Conservation (phyloP, 352 stramenopile species). For the Globisporangium orthogonon region DNA sequence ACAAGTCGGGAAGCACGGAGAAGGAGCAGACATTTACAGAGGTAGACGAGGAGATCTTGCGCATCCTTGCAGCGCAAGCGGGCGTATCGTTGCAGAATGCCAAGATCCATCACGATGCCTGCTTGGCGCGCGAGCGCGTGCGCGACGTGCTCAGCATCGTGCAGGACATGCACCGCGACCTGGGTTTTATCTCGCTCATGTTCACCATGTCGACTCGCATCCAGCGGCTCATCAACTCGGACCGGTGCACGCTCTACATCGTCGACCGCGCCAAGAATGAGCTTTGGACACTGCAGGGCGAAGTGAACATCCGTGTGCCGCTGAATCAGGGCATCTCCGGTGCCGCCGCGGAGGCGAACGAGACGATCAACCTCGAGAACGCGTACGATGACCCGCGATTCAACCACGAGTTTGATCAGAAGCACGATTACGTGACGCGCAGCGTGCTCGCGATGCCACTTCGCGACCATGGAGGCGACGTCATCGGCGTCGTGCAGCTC, state of each 20-base stretch:
- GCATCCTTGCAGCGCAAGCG: conserved; percentile 79
- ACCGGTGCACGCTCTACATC: conserved; percentile 91
- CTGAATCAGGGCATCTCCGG: conserved; percentile 84
- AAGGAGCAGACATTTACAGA: conserved; percentile 67
- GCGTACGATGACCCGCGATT: conserved; percentile 86
- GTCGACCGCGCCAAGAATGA: conserved; percentile 86
- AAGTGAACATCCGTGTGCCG: conserved; percentile 85
- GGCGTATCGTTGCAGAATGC: conserved; percentile 86
- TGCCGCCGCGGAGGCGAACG: conserved; percentile 60
- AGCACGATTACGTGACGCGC: conserved; percentile 80
- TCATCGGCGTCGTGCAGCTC: conserved; percentile 85
- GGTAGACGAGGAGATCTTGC: conserved; percentile 85
- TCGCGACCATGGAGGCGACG: conserved; percentile 54
- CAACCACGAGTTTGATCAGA: conserved; percentile 88
- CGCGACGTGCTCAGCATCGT: conserved; percentile 86
- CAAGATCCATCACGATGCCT: conserved; percentile 54
- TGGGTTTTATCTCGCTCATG: conserved; percentile 88
- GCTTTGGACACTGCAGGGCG: conserved; percentile 87
- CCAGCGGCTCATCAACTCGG: conserved; percentile 82
- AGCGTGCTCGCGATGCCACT: conserved; percentile 88
- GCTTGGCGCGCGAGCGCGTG: conserved; percentile 48
- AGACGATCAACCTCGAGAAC: conserved; percentile 76
- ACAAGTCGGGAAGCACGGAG: conserved; percentile 64
- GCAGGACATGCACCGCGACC: conserved; percentile 86
- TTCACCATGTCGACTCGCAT: conserved; percentile 90